Percentiles rank a stretch among this genome's conserved stretches.
Evolutionary conservation across 352 stramenopile species (phyloP).

Genomic region (Albugo laibachii): DNA sequence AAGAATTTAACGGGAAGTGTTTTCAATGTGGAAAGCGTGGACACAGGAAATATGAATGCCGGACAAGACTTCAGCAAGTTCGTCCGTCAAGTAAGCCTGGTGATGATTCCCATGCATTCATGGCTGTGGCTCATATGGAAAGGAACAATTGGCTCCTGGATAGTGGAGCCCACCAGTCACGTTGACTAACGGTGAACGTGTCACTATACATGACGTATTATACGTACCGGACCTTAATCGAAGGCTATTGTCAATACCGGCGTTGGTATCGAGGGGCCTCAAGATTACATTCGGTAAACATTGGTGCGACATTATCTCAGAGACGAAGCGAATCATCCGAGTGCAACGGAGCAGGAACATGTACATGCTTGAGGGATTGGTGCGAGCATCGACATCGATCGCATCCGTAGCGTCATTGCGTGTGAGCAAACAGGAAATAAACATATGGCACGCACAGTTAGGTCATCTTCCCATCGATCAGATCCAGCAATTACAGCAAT

Average conservation of each 20-base stretch:
- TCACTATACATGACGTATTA: conserved; percentile 1
- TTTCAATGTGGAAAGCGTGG: conserved; percentile 1
- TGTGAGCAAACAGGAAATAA: not conserved
- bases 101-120: too few relatives aligned
- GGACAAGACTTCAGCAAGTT: not conserved
- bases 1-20: conserved; percentile 3
- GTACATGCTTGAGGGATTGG: not conserved
- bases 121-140: too few relatives aligned
- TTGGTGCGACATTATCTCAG: too few relatives aligned
- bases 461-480: not conserved
- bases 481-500: not conserved
- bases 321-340: not conserved
- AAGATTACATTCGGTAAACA: too few relatives aligned
- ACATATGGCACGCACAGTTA: conserved; percentile 4
- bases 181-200: not conserved
- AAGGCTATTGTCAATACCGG: conserved; percentile 2
- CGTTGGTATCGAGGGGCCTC: not conserved
- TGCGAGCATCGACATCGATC: not conserved
- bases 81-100: too few relatives aligned
- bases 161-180: conserved; percentile 1
- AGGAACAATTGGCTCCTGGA: conserved; percentile 1
- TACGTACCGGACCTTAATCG: conserved; percentile 1
- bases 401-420: not conserved
- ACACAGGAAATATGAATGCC: conserved; percentile 2
- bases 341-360: conserved; percentile 1